A percentile compares a stretch with the other conserved stretches of the same genome.
These are phyloP conservation scores for Dendrobium nobile DNA, from an alignment of 106 monocot genomes.

Conservation along the genomic window DNA sequence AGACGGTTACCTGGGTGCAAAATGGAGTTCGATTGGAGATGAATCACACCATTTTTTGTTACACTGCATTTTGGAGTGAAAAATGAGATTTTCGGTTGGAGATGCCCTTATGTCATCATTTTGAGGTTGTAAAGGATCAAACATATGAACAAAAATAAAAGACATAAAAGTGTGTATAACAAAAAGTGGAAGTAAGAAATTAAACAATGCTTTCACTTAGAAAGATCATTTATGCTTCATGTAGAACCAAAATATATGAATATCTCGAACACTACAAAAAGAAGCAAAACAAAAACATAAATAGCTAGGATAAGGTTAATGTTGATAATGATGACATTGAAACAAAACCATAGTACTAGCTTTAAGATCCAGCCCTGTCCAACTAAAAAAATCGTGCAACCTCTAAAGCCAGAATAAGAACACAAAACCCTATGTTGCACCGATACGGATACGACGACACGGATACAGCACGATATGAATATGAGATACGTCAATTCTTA, in stretches of 20 bases:
- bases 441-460: no score
- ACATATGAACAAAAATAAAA: background rate
- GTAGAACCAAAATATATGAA: background rate
- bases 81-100: no score
- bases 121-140: background rate
- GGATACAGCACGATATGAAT: no score
- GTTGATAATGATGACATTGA: background rate
- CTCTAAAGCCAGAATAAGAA: no score
- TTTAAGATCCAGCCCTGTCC: background rate
- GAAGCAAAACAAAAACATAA: background rate
- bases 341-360: background rate
- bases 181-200: background rate
- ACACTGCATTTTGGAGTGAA: no score
- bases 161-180: background rate
- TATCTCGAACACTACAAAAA: background rate
- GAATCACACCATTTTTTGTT: no score
- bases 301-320: background rate
- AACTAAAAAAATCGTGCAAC: background rate
- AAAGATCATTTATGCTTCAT: background rate
- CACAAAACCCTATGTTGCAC: no score
- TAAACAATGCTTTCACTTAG: background rate
- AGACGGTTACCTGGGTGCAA: no score
- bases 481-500: no score
- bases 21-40: no score
- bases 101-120: background rate